A percentile compares a stretch with the other conserved stretches of the same genome.
Conservation (phyloP, 2,329 filamentous ascomycete genomes). For the Colletotrichum sp. region DNA sequence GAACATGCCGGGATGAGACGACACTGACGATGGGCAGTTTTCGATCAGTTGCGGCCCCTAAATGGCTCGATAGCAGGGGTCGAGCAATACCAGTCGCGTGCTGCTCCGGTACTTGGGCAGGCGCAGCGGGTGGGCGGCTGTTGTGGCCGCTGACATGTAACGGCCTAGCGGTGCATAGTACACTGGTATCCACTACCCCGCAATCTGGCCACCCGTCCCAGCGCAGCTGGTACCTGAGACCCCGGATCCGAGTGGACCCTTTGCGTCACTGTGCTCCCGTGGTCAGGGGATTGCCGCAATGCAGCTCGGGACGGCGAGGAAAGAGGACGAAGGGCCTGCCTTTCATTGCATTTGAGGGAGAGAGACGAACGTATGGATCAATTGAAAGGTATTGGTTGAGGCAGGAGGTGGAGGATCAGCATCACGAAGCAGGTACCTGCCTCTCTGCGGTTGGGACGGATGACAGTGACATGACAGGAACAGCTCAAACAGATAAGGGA, state of each 20-base stretch:
- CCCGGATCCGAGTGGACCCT: conserved; percentile 22
- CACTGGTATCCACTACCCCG: conserved; percentile 23
- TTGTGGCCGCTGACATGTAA: conserved; percentile 3
- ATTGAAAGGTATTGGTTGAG: neutral
- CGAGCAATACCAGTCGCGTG: neutral
- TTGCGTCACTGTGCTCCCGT: conserved; percentile 22
- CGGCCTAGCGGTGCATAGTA: conserved; percentile 15
- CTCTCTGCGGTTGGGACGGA: neutral
- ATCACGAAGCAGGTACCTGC: neutral
- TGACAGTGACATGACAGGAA: neutral
- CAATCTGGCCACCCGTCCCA: conserved; percentile 19
- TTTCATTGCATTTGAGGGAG: neutral
- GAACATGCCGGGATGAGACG: conserved; percentile 3
- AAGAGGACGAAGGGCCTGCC: neutral
- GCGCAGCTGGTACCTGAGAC: conserved; percentile 22
- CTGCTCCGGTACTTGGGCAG: conserved; percentile 15
- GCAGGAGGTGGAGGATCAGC: neutral
- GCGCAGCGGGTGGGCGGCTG: neutral
- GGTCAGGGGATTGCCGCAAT: neutral
- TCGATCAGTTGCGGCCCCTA: conserved; percentile 2
- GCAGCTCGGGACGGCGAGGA: neutral
- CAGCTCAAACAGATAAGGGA: neutral
- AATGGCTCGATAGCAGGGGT: conserved; percentile 18
- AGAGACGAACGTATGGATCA: neutral
- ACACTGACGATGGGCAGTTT: conserved; percentile 19